Evolutionary conservation across 371 early-diverging fungal genomes (phyloP), one percentile per base, ranked within the genome.

Genomic region (Syncephalastrum sp.): DNA sequence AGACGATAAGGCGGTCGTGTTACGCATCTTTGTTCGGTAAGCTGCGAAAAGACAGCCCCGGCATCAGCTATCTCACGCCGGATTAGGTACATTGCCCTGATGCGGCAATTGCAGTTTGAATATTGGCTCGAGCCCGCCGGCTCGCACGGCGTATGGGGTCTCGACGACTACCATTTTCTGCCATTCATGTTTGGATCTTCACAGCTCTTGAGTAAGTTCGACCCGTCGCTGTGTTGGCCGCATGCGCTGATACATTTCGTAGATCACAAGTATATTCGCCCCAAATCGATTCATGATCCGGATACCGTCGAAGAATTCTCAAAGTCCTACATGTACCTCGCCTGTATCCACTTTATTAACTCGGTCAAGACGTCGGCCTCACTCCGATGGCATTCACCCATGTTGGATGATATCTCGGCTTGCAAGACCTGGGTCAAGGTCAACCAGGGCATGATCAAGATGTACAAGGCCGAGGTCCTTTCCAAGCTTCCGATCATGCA

Each of bases 91-190:
- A 84, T 99, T 42, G 76, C 80, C 2, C 65, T 97, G 21, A 92
- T 97, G 86, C 83, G 98, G 49, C 79, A 82, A 42, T 76, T 98
- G 27, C 98, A 99, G 66, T 81, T 85, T 56, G 84, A 88, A 25
- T 99, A 98, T 78, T 91, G 93, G 87, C 78, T 99, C 16, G 99
- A 99, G 68, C 99, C 99, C 7, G 99, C 99, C 12, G 99, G 99
- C 1, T 92, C 94, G 12, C 97, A 99, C 65, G 99, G 99, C 57
- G 96, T 96, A 19, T 99, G 99, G 99, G 99, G 99, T 5, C 67
- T 99, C 25, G 99, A 99, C 67, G 99, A 99, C 72, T 98, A 95
- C 69, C 99, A 99, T 64, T 95, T 99, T 61, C 68, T 99, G 60
- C 99, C 99, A 16, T 99, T 95, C 72, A 65, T 95, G 49, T 97